phyloP scores from a whole-genome alignment of 2,329 filamentous ascomycete species.

The Aspergillus costaricaensis region DNA sequence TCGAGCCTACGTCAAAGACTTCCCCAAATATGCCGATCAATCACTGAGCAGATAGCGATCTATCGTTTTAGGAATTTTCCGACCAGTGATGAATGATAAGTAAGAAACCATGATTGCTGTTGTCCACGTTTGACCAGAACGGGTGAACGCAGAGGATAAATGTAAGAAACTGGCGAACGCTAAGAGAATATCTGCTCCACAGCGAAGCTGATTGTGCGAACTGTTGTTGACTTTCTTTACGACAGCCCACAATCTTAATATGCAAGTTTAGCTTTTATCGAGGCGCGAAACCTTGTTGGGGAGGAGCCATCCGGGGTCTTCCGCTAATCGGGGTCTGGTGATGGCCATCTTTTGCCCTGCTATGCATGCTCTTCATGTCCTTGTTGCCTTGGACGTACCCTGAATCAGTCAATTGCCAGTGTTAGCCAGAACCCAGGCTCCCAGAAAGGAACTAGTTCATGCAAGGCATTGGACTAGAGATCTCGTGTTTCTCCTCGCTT shows the following conservation, averaged over 20 bases:
- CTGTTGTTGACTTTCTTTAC: not conserved
- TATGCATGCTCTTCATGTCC: not conserved
- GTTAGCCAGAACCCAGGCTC: not conserved
- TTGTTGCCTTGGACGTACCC: not conserved
- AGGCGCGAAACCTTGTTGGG: not conserved
- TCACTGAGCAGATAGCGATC: not conserved
- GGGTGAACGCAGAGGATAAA: not conserved
- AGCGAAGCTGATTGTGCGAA: not conserved
- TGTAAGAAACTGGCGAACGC: not conserved
- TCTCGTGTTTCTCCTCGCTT: not conserved
- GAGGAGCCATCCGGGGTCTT: not conserved
- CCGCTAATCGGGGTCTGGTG: not conserved
- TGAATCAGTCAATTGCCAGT: not conserved
- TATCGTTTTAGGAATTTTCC: not conserved
- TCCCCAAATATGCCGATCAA: slow-evolving; percentile 1
- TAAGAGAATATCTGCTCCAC: slow-evolving; percentile 3
- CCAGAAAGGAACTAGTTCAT: not conserved
- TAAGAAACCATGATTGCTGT: not conserved
- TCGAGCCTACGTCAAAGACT: not conserved
- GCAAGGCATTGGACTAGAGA: not conserved
- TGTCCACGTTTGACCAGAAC: not conserved
- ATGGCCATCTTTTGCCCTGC: not conserved
- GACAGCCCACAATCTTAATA: not conserved
- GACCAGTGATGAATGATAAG: not conserved
- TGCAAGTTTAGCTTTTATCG: not conserved